Conservation (phyloP, 2,329 filamentous ascomycete species). For the Leptoxyphium fumago region DNA sequence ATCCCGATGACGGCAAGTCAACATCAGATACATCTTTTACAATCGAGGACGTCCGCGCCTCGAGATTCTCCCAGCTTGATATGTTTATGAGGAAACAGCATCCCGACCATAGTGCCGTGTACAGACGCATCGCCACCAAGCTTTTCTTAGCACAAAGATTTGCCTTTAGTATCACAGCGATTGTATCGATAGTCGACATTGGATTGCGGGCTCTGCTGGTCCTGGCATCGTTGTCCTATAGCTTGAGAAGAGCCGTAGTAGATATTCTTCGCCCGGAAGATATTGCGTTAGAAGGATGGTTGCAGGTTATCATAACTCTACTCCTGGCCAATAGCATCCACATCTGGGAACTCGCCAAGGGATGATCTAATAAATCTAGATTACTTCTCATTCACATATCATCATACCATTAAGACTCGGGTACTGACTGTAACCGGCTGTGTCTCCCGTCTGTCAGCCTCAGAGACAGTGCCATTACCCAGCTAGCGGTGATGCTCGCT, state of each 20-base stretch:
- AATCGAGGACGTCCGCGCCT: background rate
- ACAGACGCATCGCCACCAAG: conserved; percentile 24
- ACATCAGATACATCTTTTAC: background rate
- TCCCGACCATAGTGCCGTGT: conserved; percentile 14
- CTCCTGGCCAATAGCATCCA: background rate
- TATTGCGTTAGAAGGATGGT: background rate
- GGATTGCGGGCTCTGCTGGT: conserved; percentile 12
- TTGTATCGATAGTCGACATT: conserved; percentile 17
- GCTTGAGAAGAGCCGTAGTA: conserved; percentile 7
- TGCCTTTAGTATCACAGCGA: conserved; percentile 21
- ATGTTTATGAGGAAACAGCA: conserved; percentile 16
- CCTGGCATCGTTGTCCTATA: conserved; percentile 11
- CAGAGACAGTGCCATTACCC: conserved; percentile 53
- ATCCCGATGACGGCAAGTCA: background rate
- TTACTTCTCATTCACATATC: no score
- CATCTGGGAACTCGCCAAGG: background rate
- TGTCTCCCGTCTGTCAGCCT: conserved; percentile 16
- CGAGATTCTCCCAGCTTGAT: conserved; percentile 18
- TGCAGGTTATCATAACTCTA: background rate
- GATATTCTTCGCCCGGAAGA: conserved; percentile 13
- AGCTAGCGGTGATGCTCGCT: conserved; percentile 58
- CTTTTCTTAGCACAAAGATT: conserved; percentile 29
- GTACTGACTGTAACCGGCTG: background rate
- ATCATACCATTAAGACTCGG: background rate
- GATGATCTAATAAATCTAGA: background rate